A percentile compares a stretch with the other conserved stretches of the same genome.
Conservation (phyloP, 768 basidiomycete species). For the Strobilomyces dryophilus region DNA sequence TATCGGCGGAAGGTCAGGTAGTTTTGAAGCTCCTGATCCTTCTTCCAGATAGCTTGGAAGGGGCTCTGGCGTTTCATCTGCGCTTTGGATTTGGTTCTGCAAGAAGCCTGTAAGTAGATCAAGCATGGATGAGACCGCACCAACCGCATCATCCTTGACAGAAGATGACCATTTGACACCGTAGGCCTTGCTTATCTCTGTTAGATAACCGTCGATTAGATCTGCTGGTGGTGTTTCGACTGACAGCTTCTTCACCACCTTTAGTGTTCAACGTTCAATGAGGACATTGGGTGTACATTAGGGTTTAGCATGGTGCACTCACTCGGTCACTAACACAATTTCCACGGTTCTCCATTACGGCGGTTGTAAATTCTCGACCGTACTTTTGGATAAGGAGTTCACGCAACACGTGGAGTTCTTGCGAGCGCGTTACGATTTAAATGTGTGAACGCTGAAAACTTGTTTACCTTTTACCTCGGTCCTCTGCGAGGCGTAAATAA, state of each 20-base stretch:
- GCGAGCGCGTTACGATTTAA: not conserved
- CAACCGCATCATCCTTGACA: constrained; percentile 36
- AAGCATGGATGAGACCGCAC: constrained; percentile 6
- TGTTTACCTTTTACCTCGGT: constrained; percentile 80
- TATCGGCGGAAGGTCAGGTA: constrained; percentile 49
- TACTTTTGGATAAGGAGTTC: constrained; percentile 97
- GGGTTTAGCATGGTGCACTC: constrained; percentile 24
- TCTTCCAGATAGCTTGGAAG: constrained; percentile 30
- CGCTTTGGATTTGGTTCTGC: constrained; percentile 7
- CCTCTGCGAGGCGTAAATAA: constrained; percentile 89
- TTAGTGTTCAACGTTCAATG: constrained; percentile 7
- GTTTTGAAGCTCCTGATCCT: constrained; percentile 29
- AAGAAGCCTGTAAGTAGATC: constrained; percentile 3
- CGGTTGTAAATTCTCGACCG: constrained; percentile 82
- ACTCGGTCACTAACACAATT: constrained; percentile 82
- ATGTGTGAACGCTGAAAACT: not conserved
- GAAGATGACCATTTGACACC: constrained; percentile 62
- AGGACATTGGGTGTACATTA: not conserved
- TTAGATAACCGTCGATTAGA: constrained; percentile 84
- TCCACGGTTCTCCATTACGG: constrained; percentile 84
- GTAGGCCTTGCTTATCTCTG: constrained; percentile 88
- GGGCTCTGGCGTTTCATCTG: constrained; percentile 11
- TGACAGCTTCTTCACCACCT: constrained; percentile 75
- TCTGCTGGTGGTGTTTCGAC: constrained; percentile 64
- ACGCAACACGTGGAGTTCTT: constrained; percentile 81